Conservation (phyloP, 257 asterid species). For the Fraxinus anomala region DNA sequence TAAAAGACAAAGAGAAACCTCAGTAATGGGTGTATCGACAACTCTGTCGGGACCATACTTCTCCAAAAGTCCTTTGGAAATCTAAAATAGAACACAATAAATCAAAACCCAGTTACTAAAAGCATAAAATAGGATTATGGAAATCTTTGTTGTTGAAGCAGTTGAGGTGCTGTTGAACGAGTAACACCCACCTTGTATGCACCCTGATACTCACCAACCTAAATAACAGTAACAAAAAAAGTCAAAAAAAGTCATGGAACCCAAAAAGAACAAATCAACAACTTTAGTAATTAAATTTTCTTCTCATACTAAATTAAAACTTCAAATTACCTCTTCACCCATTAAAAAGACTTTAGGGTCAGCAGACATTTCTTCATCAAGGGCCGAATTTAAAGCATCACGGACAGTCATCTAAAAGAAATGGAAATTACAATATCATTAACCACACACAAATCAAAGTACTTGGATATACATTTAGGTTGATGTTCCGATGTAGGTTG, state of each 20-base stretch:
- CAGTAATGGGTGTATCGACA: slow-evolving; percentile 55
- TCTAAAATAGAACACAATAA: slow-evolving; percentile 23
- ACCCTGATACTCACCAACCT: slow-evolving; percentile 64
- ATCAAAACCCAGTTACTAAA: neutral
- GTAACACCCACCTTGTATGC: slow-evolving; percentile 50
- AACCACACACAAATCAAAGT: neutral
- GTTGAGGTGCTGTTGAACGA: neutral
- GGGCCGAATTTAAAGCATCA: slow-evolving; percentile 50
- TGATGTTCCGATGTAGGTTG: neutral
- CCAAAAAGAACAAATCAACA: neutral
- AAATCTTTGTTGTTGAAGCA: neutral
- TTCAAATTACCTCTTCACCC: slow-evolving; percentile 50
- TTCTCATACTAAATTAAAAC: neutral
- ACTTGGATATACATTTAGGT: neutral
- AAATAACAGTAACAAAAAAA: neutral
- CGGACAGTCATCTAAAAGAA: slow-evolving; percentile 44
- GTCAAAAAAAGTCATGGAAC: neutral
- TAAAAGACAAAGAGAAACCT: slow-evolving; percentile 36
- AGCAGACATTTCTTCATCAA: slow-evolving; percentile 60
- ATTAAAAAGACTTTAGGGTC: slow-evolving; percentile 45
- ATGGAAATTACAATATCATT: neutral
- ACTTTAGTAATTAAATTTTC: neutral
- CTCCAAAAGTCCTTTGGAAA: slow-evolving; percentile 51
- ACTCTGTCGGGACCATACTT: slow-evolving; percentile 60
- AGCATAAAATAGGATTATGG: neutral